Conservation (phyloP, 2,329 filamentous ascomycete genomes). For the Sporothrix luriei region DNA sequence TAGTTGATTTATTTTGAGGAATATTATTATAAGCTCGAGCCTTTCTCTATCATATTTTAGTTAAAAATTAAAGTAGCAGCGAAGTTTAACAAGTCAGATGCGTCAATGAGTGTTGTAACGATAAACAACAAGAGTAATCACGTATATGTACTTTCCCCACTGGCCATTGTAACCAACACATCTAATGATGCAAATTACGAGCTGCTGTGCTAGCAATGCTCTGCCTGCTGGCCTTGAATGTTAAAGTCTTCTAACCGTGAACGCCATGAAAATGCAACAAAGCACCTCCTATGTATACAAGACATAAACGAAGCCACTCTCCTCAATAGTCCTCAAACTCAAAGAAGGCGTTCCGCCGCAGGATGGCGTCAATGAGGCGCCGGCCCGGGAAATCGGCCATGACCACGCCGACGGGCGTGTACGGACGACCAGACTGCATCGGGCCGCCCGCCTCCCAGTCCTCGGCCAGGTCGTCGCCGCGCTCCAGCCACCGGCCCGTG, state of each 20-base stretch:
- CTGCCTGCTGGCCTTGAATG: not conserved
- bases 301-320: not conserved
- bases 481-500: conserved; percentile 49
- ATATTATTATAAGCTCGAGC: too few relatives aligned
- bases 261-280: conserved; percentile 6
- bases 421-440: not conserved
- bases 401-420: conserved; percentile 48
- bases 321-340: not conserved
- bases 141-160: not conserved
- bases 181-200: conserved; percentile 16
- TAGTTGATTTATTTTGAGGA: not conserved
- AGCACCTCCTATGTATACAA: not conserved
- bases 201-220: not conserved
- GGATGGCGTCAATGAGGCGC: conserved; percentile 48
- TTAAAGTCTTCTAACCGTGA: not conserved
- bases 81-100: too few relatives aligned
- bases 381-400: conserved; percentile 55
- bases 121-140: not conserved
- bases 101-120: too few relatives aligned
- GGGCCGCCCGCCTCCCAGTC: not conserved
- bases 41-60: too few relatives aligned
- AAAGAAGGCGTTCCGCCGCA: conserved; percentile 46
- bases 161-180: not conserved
- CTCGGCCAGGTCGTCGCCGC: conserved; percentile 16
- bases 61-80: too few relatives aligned